Percentiles rank a stretch among this genome's conserved stretches.
These are phyloP conservation scores for Colletotrichum sp. DNA, from an alignment of 2,329 filamentous ascomycete genomes.

Conservation along the genomic window DNA sequence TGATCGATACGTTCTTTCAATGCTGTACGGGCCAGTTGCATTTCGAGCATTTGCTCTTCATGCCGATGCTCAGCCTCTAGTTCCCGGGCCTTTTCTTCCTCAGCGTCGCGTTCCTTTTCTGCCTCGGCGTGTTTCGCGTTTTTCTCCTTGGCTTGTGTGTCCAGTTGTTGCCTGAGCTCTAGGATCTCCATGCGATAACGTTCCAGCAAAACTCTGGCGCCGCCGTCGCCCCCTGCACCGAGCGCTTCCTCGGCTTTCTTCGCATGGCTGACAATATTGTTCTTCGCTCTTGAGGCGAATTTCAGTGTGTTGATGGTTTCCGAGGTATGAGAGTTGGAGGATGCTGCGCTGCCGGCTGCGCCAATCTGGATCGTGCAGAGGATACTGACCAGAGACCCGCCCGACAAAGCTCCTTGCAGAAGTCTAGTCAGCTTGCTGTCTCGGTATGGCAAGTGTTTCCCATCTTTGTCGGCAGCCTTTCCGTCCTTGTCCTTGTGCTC, in stretches of 20 bases:
- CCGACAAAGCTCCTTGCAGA: constrained; percentile 89
- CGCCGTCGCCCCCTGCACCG: constrained; percentile 80
- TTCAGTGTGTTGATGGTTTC: constrained; percentile 97
- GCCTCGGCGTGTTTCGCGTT: constrained; percentile 67
- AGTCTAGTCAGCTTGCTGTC: constrained; percentile 97
- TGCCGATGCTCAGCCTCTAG: constrained; percentile 85
- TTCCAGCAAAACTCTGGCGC: constrained; percentile 86
- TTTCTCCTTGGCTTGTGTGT: constrained; percentile 77
- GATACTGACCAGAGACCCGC: constrained; percentile 94
- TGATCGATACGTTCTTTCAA: constrained; percentile 98
- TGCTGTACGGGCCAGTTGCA: constrained; percentile 95
- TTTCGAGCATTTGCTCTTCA: constrained; percentile 97
- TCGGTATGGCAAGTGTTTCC: constrained; percentile 92
- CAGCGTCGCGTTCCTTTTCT: constrained; percentile 66
- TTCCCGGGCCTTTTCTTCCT: constrained; percentile 76
- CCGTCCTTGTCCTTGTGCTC: constrained; percentile 84
- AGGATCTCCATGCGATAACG: constrained; percentile 93
- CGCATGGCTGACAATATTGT: constrained; percentile 96
- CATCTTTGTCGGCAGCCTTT: constrained; percentile 78
- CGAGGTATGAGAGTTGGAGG: constrained; percentile 75
- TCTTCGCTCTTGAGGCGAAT: constrained; percentile 95
- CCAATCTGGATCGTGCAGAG: constrained; percentile 95
- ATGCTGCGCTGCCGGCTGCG: constrained; percentile 73
- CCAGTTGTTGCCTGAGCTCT: constrained; percentile 80
- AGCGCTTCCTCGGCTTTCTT: constrained; percentile 93